phyloP scores from a whole-genome alignment of 2,329 filamentous ascomycete species.

The Colletotrichum gloeosporioides region DNA sequence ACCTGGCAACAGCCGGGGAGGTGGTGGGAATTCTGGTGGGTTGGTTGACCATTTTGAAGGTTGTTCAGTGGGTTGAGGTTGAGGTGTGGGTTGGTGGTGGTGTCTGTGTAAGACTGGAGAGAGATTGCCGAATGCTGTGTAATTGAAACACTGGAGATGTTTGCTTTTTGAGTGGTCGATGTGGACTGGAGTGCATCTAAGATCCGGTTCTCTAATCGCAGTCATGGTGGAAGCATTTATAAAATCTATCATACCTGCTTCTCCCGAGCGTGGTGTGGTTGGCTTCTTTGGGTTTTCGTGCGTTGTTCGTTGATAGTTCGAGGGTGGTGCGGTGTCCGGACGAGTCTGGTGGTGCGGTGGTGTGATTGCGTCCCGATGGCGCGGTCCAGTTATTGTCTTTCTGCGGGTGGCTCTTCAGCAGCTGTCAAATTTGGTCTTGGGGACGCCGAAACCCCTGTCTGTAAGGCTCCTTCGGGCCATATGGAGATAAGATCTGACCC shows the following conservation, averaged over 20 bases:
- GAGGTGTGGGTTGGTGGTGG: neutral
- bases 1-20: slow-evolving; percentile 5
- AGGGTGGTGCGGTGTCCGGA: slow-evolving; percentile 15
- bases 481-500: neutral
- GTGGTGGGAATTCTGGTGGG: slow-evolving; percentile 9
- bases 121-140: neutral
- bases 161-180: slow-evolving; percentile 15
- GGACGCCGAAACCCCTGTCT: neutral
- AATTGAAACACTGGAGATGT: neutral
- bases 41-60: slow-evolving; percentile 13
- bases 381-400: neutral
- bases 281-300: neutral
- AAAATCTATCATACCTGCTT: neutral
- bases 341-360: slow-evolving; percentile 12
- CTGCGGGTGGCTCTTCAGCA: neutral
- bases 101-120: neutral
- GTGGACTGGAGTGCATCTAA: slow-evolving; percentile 14
- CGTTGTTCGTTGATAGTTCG: slow-evolving; percentile 14
- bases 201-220: neutral
- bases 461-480: neutral
- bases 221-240: neutral
- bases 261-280: slow-evolving; percentile 10
- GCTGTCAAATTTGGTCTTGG: neutral
- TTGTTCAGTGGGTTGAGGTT: neutral
- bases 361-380: slow-evolving; percentile 18